phyloP scores from a whole-genome alignment of 1,139 yeast genomes.

The Nakaseomyces delphensis region DNA sequence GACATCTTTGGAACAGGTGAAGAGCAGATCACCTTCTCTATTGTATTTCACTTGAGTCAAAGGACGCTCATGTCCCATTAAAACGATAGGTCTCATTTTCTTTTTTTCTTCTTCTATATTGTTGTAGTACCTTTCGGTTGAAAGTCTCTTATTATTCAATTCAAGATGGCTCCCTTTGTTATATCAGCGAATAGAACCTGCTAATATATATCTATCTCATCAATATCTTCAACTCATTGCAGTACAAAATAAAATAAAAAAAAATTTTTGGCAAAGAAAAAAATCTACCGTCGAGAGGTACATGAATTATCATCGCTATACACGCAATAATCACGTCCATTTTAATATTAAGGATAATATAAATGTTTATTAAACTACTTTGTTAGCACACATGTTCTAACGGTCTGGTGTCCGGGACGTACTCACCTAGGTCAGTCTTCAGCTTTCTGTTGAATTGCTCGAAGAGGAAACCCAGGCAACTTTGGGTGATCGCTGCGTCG shows the following conservation, averaged over 20 bases:
- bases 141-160: too few relatives aligned
- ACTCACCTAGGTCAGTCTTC: slow-evolving; percentile 58
- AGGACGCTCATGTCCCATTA: slow-evolving; percentile 81
- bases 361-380: background rate
- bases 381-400: slow-evolving; percentile 57
- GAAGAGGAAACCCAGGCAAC: slow-evolving; percentile 57
- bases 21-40: slow-evolving; percentile 88
- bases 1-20: slow-evolving; percentile 88
- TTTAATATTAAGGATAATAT: too few relatives aligned
- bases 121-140: too few relatives aligned
- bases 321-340: background rate
- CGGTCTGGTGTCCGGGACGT: slow-evolving; percentile 41
- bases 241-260: too few relatives aligned
- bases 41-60: slow-evolving; percentile 88
- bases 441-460: slow-evolving; percentile 65
- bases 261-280: background rate
- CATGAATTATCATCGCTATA: background rate
- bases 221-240: too few relatives aligned
- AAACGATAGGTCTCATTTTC: slow-evolving; percentile 45
- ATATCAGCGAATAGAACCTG: too few relatives aligned
- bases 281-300: background rate
- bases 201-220: too few relatives aligned
- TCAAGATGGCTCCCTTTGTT: background rate
- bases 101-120: slow-evolving; percentile 9
- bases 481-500: slow-evolving; percentile 64